Conservation (phyloP, 345 rosid species). For the Populus davidiana region DNA sequence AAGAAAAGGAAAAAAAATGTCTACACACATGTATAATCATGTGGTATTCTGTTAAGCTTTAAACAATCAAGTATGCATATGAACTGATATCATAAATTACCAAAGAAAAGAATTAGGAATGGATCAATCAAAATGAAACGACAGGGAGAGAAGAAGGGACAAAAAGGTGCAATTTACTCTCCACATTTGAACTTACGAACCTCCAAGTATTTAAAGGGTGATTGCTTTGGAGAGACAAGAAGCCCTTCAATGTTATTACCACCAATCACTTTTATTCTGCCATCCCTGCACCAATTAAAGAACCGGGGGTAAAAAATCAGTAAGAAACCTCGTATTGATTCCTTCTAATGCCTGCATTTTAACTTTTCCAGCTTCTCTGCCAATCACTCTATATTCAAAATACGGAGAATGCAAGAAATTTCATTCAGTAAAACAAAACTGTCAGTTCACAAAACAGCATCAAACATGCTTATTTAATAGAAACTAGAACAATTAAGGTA, state of each 20-base stretch:
- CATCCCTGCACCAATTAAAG: constrained; percentile 18
- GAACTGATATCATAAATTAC: neutral
- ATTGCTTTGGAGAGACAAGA: constrained; percentile 17
- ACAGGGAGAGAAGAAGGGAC: neutral
- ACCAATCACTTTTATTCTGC: constrained; percentile 31
- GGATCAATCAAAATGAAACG: neutral
- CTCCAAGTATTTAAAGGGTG: constrained; percentile 26
- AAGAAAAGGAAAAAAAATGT: neutral
- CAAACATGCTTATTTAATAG: neutral
- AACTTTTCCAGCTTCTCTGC: neutral
- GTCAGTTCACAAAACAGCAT: neutral
- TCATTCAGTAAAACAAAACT: neutral
- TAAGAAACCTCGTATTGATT: neutral
- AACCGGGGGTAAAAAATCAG: neutral
- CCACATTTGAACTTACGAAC: constrained; percentile 6
- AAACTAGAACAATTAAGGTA: neutral
- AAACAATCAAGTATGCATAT: neutral
- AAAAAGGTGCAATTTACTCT: neutral
- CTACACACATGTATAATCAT: neutral
- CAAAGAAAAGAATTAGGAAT: neutral
- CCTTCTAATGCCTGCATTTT: neutral
- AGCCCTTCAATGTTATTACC: constrained; percentile 28
- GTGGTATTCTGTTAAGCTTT: neutral
- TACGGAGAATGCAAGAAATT: neutral
- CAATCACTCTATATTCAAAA: neutral